Percentiles rank a stretch among this genome's conserved stretches.
These are phyloP conservation scores for Lignosus rhinocerotis DNA, from an alignment of 1,284 basidiomycete species.

Conservation along the genomic window DNA sequence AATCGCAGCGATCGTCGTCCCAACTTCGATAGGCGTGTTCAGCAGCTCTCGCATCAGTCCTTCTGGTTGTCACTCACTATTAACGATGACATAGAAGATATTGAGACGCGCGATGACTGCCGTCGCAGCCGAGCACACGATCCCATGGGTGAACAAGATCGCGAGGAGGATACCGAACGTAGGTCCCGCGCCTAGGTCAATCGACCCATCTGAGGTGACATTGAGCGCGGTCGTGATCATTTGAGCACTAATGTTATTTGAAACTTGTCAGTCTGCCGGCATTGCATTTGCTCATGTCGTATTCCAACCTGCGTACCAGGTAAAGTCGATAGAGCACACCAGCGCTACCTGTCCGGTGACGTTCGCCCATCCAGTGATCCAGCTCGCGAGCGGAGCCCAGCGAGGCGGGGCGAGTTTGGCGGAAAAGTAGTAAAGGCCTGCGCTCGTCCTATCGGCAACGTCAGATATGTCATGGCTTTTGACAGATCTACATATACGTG, in stretches of 20 bases:
- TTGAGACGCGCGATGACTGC: constrained; percentile 66
- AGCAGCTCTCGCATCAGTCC: not conserved
- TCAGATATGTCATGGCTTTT: not conserved
- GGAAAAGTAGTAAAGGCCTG: constrained; percentile 76
- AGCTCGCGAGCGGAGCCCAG: constrained; percentile 65
- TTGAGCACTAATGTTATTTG: constrained; percentile 47
- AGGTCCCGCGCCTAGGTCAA: constrained; percentile 54
- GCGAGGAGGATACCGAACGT: constrained; percentile 68
- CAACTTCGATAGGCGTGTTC: constrained; percentile 20
- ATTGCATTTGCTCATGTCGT: no score
- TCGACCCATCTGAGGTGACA: constrained; percentile 55
- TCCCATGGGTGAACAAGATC: constrained; percentile 61
- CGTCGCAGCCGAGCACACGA: constrained; percentile 73
- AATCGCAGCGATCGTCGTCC: constrained; percentile 55
- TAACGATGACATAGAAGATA: constrained; percentile 65
- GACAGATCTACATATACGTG: not conserved
- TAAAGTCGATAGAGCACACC: constrained; percentile 75
- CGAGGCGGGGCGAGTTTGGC: constrained; percentile 66
- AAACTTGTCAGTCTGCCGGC: not conserved
- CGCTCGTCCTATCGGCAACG: constrained; percentile 36
- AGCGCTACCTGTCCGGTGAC: constrained; percentile 62
- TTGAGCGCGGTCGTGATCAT: constrained; percentile 76
- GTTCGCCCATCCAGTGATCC: constrained; percentile 76
- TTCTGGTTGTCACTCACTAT: constrained; percentile 41
- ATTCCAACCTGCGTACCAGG: constrained; percentile 42